Evolutionary conservation across 345 rosid species (phyloP), one percentile per base, ranked within the genome.

Genomic region (Corchorus capsularis): DNA sequence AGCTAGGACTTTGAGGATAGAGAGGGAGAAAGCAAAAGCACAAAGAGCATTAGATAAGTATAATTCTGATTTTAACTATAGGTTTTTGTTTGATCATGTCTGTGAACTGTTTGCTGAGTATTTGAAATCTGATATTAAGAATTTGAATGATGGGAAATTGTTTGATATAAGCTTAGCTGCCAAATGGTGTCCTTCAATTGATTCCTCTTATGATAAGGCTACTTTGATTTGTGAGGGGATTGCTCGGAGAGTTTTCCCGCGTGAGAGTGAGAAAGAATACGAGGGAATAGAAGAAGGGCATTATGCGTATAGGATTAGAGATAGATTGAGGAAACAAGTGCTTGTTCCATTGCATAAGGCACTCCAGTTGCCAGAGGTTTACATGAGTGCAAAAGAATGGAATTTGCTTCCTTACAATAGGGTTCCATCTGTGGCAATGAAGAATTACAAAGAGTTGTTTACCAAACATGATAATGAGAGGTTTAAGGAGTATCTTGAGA

Each of bases 361-460:
- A 0, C 65, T 72, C 2, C 41, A 72, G 54, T 72, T 72, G 54
- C 66, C 75, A 8, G 65, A 72, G 66, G 66, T 72, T 6, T 72
- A 39, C 54, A 72, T 72, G 50, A 60, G 75, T 46, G 63, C 54
- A 46, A 72, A 72, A 17, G 34, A 17, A 12, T 72, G 66, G 75
- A 60, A 72, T 19, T 45, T 63, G 2, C 69, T 74, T 15, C 78
- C 71, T 75, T 79, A 79, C 78, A 54, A 70, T 47, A 69, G 78
- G 67, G 82, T 79, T 12, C 16, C 82, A 17, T 79, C 78, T 8
- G 71, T 79, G 13, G 78, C 82, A 2, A 79, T 74, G 82, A 79
- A 74, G 71, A 69, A 27, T 39, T 79, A 79, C 55, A 75, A 61
- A 46, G 50, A 19, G 22, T 27, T 34, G n/a, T 75, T 79, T 27